Evolutionary conservation across 2,329 filamentous ascomycete species (phyloP), one percentile per base, ranked within the genome.

Genomic region (Orbilia ellipsospora): DNA sequence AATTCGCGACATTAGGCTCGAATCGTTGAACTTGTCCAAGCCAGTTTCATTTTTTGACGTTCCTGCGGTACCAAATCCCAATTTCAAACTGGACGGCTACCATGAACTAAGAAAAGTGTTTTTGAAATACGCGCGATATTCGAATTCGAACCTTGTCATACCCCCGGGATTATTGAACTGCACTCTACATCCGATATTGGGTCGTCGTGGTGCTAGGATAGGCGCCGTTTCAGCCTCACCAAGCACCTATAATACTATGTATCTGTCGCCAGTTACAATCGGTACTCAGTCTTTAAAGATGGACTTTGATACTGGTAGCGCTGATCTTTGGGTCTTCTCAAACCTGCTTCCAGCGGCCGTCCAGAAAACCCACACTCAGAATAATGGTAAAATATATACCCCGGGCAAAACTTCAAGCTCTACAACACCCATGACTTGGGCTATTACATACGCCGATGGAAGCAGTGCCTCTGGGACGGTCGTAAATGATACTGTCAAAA

Each of bases 271-370:
- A 0, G 88, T 92, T 62, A 86, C 81, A n/a, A 87, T 93, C 77
- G 90, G 90, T 73, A 89, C 88, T 4, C 90, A 92, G 82, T 86
- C 85, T 3, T 79, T 93, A 69, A 88, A 89, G 80, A 83, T 93
- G 80, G 88, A 92, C 81, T 91, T 93, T 80, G 90, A 93, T 82
- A 90, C 89, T n/a, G 90, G 90, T 68, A 92, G 90, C 1, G 87
- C 90, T 12, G 90, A 92, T 81, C 85, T 92, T 83, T 93, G 90
- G 90, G 87, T 90, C 20, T 90, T 92, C 83, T 90, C 87, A 83
- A 88, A 87, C 15, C 81, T 85, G 65, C 85, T 92, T 44, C 80
- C 85, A 0, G 64, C 82, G 0, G 70, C 80, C 4, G 77, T 83
- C 54, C 84, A 84, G 44, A 79, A 80, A 28, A 85, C 85, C 45